Base-by-base conservation (phyloP, 257 asterid genomes). In the Leonotis leonurus region DNA sequence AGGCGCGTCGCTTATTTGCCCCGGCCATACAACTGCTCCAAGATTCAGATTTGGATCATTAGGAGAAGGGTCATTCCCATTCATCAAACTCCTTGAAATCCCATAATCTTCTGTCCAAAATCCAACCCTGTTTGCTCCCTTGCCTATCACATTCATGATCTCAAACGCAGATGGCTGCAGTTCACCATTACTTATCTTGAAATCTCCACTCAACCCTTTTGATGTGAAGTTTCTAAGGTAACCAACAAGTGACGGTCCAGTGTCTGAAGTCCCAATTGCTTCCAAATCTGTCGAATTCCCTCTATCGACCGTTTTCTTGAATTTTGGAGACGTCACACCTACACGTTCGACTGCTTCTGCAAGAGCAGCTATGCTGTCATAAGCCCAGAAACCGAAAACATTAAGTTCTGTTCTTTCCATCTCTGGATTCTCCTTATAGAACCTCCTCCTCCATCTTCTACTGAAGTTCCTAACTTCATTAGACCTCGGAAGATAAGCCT, bases 301-400 rank as follows among this genome's bases (percentile, higher is more conserved):
- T 3, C 41, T 49, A 4, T 29, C 43, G 2, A 13, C 56, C 18
- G 51, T 4, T 21, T 29, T 72, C 57, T 52, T 60, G 56, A 53
- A 62, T 13, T 11, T 33, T 5, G 67, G 67, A 14, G 8, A 50
- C 49, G 63, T 33, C 8, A 29, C 63, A 21, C 77, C 68, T 16
- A 64, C 60, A 29, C 26, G 60, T 56, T 78, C 81, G 3, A 72
- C 25, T 33, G 74, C 83, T 57, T 22, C 64, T 18, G 86, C 86
- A 20, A 83, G 56, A 55, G 78, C 78, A 6, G 14, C 37, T 1
- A 48, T 67, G 50, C 76, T 68, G 26, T 83, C 89, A 54, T 83
- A 83, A 3, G 83, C 86, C 86, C 83, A 83, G 53, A 75, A 39
- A 25, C 86, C 89, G 2, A 70, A 80, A 59, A 70, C 73, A 57